Conservation (phyloP, 176 grass and related monocot genomes). For the Echinochloa phyllopogon region DNA sequence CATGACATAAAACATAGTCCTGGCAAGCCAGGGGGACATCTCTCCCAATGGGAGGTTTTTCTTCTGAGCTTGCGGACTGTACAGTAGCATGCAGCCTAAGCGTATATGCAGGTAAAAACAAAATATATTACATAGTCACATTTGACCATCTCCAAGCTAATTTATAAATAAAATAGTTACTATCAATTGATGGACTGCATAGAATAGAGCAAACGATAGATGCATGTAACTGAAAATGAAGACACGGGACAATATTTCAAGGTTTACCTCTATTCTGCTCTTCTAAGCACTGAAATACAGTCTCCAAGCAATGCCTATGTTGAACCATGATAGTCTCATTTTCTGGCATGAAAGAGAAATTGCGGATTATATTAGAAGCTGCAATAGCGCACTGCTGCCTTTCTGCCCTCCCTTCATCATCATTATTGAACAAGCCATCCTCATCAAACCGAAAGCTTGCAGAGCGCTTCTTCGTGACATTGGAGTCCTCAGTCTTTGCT, state of each 20-base stretch:
- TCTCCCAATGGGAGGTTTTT: neutral
- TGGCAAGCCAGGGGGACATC: neutral
- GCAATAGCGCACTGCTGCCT: constrained; percentile 91
- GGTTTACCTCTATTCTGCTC: constrained; percentile 82
- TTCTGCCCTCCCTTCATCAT: constrained; percentile 90
- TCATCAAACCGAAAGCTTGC: constrained; percentile 85
- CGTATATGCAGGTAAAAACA: neutral
- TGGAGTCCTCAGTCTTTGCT: constrained; percentile 51
- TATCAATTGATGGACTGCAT: constrained; percentile 8
- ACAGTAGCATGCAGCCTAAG: constrained; percentile 4
- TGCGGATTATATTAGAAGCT: constrained; percentile 96
- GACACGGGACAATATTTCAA: constrained; percentile 5
- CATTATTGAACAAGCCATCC: constrained; percentile 91
- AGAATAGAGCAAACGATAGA: constrained; percentile 17
- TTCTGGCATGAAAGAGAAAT: constrained; percentile 99
- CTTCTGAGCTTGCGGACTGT: neutral
- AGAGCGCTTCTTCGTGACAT: constrained; percentile 59
- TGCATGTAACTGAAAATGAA: constrained; percentile 3
- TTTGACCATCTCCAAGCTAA: constrained; percentile 9
- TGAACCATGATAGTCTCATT: constrained; percentile 96
- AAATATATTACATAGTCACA: constrained; percentile 13
- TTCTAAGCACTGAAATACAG: constrained; percentile 92
- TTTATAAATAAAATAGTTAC: neutral
- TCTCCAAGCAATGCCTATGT: constrained; percentile 97
- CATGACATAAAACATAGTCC: neutral